Percentiles rank a stretch among this genome's conserved stretches.
phyloP scores from a whole-genome alignment of 129 eudicot genomes.

The Oenanthe sinensis region DNA sequence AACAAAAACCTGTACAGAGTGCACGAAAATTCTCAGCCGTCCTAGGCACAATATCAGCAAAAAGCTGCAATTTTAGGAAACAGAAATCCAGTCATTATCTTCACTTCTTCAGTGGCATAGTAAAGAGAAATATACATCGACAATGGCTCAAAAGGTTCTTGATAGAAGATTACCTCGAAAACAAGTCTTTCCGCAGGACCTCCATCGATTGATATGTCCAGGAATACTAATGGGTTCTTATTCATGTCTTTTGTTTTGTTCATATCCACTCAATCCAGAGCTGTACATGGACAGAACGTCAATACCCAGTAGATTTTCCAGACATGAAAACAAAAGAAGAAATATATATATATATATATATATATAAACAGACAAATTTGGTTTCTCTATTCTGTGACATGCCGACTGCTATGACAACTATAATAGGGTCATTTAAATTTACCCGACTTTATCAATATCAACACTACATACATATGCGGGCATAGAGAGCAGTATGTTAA shows the following conservation, averaged over 20 bases:
- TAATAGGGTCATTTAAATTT: not conserved
- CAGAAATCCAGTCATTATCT: not conserved
- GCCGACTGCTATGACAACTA: not conserved
- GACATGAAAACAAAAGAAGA: not conserved
- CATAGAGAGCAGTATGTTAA: not conserved
- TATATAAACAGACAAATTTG: not conserved
- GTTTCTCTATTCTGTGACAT: not conserved
- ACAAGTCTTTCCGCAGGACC: conserved; percentile 48
- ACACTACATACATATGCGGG: not conserved
- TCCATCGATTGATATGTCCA: conserved; percentile 68
- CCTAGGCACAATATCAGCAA: conserved; percentile 80
- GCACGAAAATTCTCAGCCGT: conserved; percentile 94
- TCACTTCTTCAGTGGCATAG: conserved; percentile 7
- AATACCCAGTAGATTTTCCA: not conserved
- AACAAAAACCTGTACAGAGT: conserved; percentile 64
- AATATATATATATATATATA: not conserved
- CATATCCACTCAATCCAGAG: conserved; percentile 34
- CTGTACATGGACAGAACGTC: conserved; percentile 15
- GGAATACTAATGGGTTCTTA: conserved; percentile 74
- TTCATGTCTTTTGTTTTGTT: conserved; percentile 49
- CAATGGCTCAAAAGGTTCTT: not conserved
- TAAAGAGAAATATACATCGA: not conserved
- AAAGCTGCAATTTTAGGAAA: conserved; percentile 54
- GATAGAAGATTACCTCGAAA: conserved; percentile 48
- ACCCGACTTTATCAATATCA: not conserved